phyloP scores from a whole-genome alignment of 2,329 filamentous ascomycete species.

The Phoma sp. region DNA sequence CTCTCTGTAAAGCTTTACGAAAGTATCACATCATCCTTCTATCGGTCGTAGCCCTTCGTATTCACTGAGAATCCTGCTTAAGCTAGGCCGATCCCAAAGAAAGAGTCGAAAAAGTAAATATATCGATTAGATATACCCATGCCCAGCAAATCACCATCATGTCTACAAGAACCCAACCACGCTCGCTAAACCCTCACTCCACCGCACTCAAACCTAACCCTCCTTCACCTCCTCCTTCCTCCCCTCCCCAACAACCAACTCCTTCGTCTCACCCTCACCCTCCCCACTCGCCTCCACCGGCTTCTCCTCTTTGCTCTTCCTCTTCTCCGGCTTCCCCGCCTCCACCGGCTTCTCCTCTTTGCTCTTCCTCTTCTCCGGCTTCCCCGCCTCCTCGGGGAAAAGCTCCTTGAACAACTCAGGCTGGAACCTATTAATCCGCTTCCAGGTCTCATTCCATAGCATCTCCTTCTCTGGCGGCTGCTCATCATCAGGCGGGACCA shows the following conservation, averaged over 20 bases:
- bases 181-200: neutral
- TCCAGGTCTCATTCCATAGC: slow-evolving; percentile 67
- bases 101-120: neutral
- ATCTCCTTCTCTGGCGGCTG: slow-evolving; percentile 54
- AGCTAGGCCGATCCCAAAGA: too few relatives aligned
- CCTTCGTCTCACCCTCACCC: slow-evolving; percentile 3
- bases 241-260: slow-evolving; percentile 2
- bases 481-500: slow-evolving; percentile 69
- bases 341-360: slow-evolving; percentile 26
- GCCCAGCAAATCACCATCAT: neutral
- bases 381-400: slow-evolving; percentile 57
- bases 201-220: slow-evolving; percentile 10
- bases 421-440: slow-evolving; percentile 64
- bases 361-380: slow-evolving; percentile 26
- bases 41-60: too few relatives aligned
- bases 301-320: slow-evolving; percentile 25
- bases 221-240: slow-evolving; percentile 18
- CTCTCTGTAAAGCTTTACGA: too few relatives aligned
- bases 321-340: too few relatives aligned
- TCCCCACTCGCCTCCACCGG: slow-evolving; percentile 15
- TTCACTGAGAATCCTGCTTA: too few relatives aligned
- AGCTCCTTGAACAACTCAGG: slow-evolving; percentile 65
- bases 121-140: neutral
- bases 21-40: too few relatives aligned
- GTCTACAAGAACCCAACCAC: neutral